Evolutionary conservation across 108 stramenopile genomes (phyloP).

Genomic region (Cylindrotheca closterium): DNA sequence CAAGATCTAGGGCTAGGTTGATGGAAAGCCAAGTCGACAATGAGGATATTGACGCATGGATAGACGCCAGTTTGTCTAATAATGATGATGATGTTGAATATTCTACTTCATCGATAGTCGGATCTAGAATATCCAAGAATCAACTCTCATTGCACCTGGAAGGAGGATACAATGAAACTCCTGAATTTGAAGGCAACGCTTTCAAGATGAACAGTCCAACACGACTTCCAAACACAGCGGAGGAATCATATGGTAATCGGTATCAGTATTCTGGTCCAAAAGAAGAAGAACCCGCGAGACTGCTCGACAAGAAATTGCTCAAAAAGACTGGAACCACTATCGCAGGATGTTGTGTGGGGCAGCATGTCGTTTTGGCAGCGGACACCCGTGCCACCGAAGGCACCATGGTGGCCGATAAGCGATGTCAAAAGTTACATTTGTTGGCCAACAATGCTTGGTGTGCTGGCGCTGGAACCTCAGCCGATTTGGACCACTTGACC

Average conservation of each 20-base stretch:
- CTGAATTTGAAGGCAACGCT: not conserved
- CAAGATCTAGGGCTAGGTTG: not conserved
- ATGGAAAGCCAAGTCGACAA: not conserved
- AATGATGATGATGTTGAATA: too few relatives aligned
- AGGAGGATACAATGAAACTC: not conserved
- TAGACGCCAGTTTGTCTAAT: too few relatives aligned
- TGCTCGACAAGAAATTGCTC: slow-evolving; percentile 1
- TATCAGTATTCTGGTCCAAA: too few relatives aligned
- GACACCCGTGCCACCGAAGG: slow-evolving; percentile 82
- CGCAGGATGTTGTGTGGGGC: slow-evolving; percentile 39
- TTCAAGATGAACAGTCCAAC: too few relatives aligned
- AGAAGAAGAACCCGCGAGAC: too few relatives aligned
- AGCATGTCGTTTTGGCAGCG: slow-evolving; percentile 58
- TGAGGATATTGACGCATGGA: not conserved
- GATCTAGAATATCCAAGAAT: too few relatives aligned
- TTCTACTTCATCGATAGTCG: too few relatives aligned
- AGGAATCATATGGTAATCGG: too few relatives aligned
- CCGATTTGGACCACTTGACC: slow-evolving; percentile 75
- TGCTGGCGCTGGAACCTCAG: slow-evolving; percentile 84
- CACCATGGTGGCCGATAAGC: slow-evolving; percentile 76
- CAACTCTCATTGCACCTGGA: not conserved
- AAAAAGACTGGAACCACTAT: slow-evolving; percentile 79
- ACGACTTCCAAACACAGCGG: too few relatives aligned
- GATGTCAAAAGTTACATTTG: slow-evolving; percentile 68
- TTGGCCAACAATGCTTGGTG: slow-evolving; percentile 56